Conservation (phyloP, 495 filamentous ascomycete species). For the Rusavskia elegans region DNA sequence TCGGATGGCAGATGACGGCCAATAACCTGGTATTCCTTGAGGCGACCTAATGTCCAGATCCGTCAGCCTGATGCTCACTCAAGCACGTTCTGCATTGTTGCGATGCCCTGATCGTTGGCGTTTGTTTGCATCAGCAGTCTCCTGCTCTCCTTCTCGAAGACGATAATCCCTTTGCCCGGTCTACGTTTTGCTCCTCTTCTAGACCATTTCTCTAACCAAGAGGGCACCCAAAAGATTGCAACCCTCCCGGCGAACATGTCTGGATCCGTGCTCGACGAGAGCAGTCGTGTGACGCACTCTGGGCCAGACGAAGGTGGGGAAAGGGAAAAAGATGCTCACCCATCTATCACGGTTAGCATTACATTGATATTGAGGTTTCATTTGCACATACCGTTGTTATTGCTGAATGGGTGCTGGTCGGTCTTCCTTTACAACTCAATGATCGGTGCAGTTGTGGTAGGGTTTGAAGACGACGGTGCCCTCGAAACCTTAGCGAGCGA, state of each 20-base stretch:
- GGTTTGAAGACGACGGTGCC: constrained; percentile 2
- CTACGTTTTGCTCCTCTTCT: too few relatives aligned
- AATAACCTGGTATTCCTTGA: constrained; percentile 99
- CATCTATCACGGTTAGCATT: constrained; percentile 24
- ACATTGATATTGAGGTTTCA: too few relatives aligned
- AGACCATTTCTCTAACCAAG: too few relatives aligned
- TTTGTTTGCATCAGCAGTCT: background rate
- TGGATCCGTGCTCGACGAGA: too few relatives aligned
- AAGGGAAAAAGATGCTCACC: constrained; percentile 23
- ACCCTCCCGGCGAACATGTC: too few relatives aligned
- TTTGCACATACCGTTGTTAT: background rate
- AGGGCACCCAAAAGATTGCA: too few relatives aligned
- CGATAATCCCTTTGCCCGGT: too few relatives aligned
- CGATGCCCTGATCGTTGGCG: background rate
- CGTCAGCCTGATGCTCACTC: constrained; percentile 12
- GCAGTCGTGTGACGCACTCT: too few relatives aligned
- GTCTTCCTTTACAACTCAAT: background rate
- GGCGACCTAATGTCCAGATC: constrained; percentile 54
- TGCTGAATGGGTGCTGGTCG: background rate
- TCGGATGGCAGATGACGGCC: constrained; percentile 97
- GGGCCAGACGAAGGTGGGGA: too few relatives aligned
- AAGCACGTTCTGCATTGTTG: background rate
- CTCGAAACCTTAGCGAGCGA: background rate
- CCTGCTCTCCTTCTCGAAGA: too few relatives aligned
- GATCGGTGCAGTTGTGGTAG: constrained; percentile 1